phyloP scores from a whole-genome alignment of 805 yeast species.

The Teunomyces gatunensis region DNA sequence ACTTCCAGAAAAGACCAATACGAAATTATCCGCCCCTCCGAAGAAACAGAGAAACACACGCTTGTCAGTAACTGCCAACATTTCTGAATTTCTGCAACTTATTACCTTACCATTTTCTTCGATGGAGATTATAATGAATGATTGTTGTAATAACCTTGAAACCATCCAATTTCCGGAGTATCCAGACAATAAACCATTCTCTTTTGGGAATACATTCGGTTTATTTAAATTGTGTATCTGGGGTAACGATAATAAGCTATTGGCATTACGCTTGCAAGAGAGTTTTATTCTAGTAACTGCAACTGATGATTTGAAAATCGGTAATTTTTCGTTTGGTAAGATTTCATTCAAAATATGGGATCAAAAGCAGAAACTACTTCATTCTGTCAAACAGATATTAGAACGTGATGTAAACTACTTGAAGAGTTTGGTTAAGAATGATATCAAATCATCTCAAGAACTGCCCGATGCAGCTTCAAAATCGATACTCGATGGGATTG shows the following conservation, averaged over 20 bases:
- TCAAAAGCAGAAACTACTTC: slow-evolving; percentile 9
- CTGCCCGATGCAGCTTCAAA: neutral
- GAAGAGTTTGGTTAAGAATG: neutral
- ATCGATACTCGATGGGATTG: neutral
- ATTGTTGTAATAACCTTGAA: neutral
- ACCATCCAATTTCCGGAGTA: neutral
- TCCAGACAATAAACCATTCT: slow-evolving; percentile 1
- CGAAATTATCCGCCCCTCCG: neutral
- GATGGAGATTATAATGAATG: slow-evolving; percentile 6
- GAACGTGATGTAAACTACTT: slow-evolving; percentile 15
- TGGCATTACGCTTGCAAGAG: slow-evolving; percentile 5
- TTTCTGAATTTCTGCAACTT: slow-evolving; percentile 10
- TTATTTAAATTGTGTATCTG: slow-evolving; percentile 7
- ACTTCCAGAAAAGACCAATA: neutral
- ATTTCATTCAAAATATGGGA: slow-evolving; percentile 8
- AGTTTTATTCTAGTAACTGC: slow-evolving; percentile 10
- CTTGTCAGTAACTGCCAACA: neutral
- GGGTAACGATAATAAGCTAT: slow-evolving; percentile 5
- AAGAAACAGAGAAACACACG: neutral
- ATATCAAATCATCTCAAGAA: neutral
- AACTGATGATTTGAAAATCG: slow-evolving; percentile 13
- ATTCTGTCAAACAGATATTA: slow-evolving; percentile 9
- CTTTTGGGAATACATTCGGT: neutral
- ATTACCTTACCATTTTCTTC: slow-evolving; percentile 10
- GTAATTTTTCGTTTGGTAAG: slow-evolving; percentile 8